Evolutionary conservation across 169 alveolate species (phyloP).

Genomic region (Plasmodium falciparum): DNA sequence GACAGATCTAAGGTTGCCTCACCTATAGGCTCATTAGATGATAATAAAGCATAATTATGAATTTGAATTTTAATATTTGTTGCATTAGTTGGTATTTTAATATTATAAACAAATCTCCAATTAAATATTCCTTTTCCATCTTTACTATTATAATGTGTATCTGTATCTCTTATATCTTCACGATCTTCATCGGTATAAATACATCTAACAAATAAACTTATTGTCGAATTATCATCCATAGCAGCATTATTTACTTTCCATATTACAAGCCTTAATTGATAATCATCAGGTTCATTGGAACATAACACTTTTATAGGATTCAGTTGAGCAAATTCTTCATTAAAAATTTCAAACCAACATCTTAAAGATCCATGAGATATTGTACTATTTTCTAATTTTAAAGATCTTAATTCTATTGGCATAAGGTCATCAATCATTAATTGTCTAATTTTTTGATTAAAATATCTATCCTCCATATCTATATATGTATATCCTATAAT

Average conservation of each 20-base stretch:
- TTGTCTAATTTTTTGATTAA: conserved; percentile 86
- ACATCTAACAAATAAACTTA: conserved; percentile 91
- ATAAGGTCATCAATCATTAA: conserved; percentile 86
- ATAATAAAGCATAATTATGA: conserved; percentile 81
- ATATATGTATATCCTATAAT: conserved; percentile 90
- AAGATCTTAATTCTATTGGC: conserved; percentile 87
- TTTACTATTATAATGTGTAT: conserved; percentile 91
- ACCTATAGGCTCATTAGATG: conserved; percentile 88
- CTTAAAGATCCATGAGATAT: conserved; percentile 91
- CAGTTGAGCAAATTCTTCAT: conserved; percentile 87
- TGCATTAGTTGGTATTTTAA: conserved; percentile 90
- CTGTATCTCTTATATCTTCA: conserved; percentile 88
- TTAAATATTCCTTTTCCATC: conserved; percentile 92
- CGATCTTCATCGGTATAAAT: conserved; percentile 86
- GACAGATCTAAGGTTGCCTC: conserved; percentile 89
- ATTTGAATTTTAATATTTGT: conserved; percentile 90
- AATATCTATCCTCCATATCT: conserved; percentile 92
- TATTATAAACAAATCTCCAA: conserved; percentile 91
- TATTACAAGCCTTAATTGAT: conserved; percentile 90
- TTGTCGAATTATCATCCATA: conserved; percentile 87
- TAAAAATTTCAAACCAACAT: conserved; percentile 91
- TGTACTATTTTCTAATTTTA: conserved; percentile 85
- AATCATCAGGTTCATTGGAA: conserved; percentile 90
- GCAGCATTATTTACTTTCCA: conserved; percentile 92
- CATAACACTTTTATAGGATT: conserved; percentile 88